Evolutionary conservation across 1,139 yeast genomes (phyloP).

Genomic region (Debaryomyces nepalensis): DNA sequence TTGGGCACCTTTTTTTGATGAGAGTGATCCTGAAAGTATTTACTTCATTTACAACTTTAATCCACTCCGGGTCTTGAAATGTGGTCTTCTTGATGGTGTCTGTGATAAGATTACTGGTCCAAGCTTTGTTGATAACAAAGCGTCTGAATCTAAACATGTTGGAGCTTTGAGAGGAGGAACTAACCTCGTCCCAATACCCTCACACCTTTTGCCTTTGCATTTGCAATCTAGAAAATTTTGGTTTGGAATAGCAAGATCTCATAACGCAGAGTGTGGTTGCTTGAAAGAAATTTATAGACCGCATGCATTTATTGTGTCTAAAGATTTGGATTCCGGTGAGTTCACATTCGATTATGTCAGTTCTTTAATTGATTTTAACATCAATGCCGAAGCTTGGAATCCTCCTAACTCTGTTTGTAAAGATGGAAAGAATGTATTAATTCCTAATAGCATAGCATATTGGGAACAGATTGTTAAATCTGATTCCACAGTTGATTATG

Average conservation of each 20-base stretch:
- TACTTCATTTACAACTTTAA: slow-evolving; percentile 26
- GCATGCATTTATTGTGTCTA: slow-evolving; percentile 24
- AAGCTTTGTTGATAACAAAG: slow-evolving; percentile 16
- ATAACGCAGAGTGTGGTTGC: slow-evolving; percentile 20
- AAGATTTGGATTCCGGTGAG: slow-evolving; percentile 13
- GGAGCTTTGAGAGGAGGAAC: slow-evolving; percentile 27
- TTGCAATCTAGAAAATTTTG: slow-evolving; percentile 15
- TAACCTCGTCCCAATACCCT: slow-evolving; percentile 18
- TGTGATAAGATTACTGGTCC: slow-evolving; percentile 24
- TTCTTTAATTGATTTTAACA: slow-evolving; percentile 25
- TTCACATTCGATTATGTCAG: slow-evolving; percentile 24
- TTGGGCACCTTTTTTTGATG: slow-evolving; percentile 23
- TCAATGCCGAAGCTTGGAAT: slow-evolving; percentile 25
- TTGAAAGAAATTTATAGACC: slow-evolving; percentile 25
- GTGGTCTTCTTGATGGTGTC: slow-evolving; percentile 20
- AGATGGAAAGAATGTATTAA: slow-evolving; percentile 27
- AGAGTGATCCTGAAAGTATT: slow-evolving; percentile 15
- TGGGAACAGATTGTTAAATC: slow-evolving; percentile 18
- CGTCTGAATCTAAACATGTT: slow-evolving; percentile 19
- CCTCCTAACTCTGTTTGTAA: slow-evolving; percentile 16
- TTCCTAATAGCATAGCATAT: slow-evolving; percentile 27
- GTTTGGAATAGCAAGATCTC: slow-evolving; percentile 24
- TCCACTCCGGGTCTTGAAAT: slow-evolving; percentile 24
- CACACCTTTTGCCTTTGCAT: slow-evolving; percentile 7
- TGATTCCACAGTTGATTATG: slow-evolving; percentile 13